Percentiles rank a stretch among this genome's conserved stretches.
Conservation (phyloP, 257 asterid species). For the Paraleonurus japonicus region DNA sequence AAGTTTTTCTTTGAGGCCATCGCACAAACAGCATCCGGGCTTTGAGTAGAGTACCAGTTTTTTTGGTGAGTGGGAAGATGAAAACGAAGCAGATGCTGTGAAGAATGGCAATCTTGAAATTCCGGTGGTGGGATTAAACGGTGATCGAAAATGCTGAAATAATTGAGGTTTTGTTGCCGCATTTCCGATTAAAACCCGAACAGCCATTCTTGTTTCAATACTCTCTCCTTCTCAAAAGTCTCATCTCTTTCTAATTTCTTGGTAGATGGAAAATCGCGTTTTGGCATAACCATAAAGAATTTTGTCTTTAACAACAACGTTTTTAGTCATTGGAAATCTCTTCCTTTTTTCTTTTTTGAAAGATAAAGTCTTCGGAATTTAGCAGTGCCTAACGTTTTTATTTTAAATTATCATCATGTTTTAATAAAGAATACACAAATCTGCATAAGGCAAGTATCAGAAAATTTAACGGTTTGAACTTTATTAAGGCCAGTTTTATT, state of each 20-base stretch:
- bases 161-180: constrained; percentile 37
- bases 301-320: too few relatives aligned
- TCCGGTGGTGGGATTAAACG: constrained; percentile 21
- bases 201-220: constrained; percentile 32
- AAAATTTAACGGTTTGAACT: too few relatives aligned
- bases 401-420: too few relatives aligned
- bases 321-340: too few relatives aligned
- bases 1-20: constrained; percentile 97
- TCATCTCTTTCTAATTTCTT: background rate
- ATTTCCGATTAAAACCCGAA: constrained; percentile 40
- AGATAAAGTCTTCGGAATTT: too few relatives aligned
- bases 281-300: too few relatives aligned
- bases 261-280: background rate
- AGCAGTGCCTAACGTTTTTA: too few relatives aligned
- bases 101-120: constrained; percentile 18
- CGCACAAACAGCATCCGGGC: constrained; percentile 99
- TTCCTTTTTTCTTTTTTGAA: too few relatives aligned
- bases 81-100: constrained; percentile 39
- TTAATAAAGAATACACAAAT: too few relatives aligned
- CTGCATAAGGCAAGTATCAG: too few relatives aligned
- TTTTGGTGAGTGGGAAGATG: constrained; percentile 43
- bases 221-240: background rate
- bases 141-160: constrained; percentile 27
- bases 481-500: too few relatives aligned
- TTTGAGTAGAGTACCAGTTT: constrained; percentile 75